phyloP scores from a whole-genome alignment of 2,329 filamentous ascomycete genomes.

The Aureobasidium sp. region DNA sequence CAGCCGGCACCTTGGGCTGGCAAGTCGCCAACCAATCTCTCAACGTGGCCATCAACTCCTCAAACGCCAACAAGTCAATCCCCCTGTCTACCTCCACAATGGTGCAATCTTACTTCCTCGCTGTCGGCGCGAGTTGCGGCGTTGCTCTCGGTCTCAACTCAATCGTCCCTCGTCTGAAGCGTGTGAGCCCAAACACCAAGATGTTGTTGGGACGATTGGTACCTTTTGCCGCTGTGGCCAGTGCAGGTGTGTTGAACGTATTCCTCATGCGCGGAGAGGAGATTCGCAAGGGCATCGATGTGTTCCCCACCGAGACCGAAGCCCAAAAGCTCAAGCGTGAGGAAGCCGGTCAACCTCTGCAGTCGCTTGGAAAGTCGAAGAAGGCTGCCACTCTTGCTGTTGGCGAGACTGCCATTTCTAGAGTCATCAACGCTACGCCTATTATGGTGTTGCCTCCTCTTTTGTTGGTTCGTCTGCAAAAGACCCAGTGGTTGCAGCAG shows the following conservation, averaged over 20 bases:
- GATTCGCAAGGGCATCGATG: slow-evolving; percentile 85
- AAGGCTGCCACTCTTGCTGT: slow-evolving; percentile 86
- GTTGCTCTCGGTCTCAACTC: slow-evolving; percentile 90
- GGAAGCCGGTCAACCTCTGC: slow-evolving; percentile 24
- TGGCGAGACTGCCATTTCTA: slow-evolving; percentile 81
- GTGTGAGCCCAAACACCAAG: slow-evolving; percentile 66
- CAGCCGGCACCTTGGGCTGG: slow-evolving; percentile 81
- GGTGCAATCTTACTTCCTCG: slow-evolving; percentile 81
- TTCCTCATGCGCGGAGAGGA: slow-evolving; percentile 97
- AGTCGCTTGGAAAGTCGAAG: slow-evolving; percentile 73
- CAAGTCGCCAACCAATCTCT: slow-evolving; percentile 95
- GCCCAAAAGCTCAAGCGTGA: slow-evolving; percentile 54
- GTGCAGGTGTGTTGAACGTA: slow-evolving; percentile 85
- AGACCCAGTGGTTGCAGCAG: slow-evolving; percentile 70
- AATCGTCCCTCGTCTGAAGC: slow-evolving; percentile 75
- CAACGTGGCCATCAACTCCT: slow-evolving; percentile 95
- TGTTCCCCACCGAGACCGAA: slow-evolving; percentile 73
- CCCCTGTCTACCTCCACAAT: slow-evolving; percentile 75
- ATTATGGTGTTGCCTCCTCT: slow-evolving; percentile 96
- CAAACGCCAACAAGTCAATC: slow-evolving; percentile 96
- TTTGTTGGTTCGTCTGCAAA: slow-evolving; percentile 76
- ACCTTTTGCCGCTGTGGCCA: slow-evolving; percentile 91
- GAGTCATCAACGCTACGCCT: slow-evolving; percentile 88
- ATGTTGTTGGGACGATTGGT: slow-evolving; percentile 79
- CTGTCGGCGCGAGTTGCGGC: slow-evolving; percentile 86